Evolutionary conservation across 2,329 filamentous ascomycete species (phyloP).

Genomic region (Cryphonectria naterciae): DNA sequence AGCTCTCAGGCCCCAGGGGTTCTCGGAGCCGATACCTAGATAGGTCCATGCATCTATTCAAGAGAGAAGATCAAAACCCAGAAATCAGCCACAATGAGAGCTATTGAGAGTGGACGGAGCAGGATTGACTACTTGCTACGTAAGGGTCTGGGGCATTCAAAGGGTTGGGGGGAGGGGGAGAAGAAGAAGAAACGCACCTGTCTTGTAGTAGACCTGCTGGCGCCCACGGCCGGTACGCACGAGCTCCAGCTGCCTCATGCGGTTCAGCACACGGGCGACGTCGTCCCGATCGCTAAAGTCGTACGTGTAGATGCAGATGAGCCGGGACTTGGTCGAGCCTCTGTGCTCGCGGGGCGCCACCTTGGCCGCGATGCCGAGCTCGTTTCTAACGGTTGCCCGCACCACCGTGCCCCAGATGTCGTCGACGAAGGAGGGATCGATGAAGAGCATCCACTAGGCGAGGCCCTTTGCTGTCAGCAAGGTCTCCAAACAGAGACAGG

Average conservation of each 20-base stretch:
- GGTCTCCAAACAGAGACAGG: constrained; percentile 28
- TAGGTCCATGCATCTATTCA: constrained; percentile 68
- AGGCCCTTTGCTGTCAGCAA: neutral
- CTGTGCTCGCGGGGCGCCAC: constrained; percentile 62
- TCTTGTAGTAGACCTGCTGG: constrained; percentile 76
- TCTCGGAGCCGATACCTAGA: constrained; percentile 63
- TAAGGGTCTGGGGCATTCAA: neutral
- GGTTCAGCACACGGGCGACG: constrained; percentile 67
- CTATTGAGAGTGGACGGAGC: neutral
- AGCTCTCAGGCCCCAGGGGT: constrained; percentile 65
- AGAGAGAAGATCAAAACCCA: neutral
- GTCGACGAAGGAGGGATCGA: constrained; percentile 56
- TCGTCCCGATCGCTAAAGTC: constrained; percentile 74
- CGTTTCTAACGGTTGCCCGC: constrained; percentile 66
- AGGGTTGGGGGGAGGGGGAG: neutral
- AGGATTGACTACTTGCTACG: no score
- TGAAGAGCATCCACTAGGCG: constrained; percentile 75
- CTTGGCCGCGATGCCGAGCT: constrained; percentile 75
- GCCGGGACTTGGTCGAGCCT: constrained; percentile 49
- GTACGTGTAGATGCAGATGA: constrained; percentile 79
- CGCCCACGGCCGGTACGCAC: constrained; percentile 45
- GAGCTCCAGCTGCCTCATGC: constrained; percentile 65
- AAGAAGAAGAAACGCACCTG: constrained; percentile 51
- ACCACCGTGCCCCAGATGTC: constrained; percentile 69
- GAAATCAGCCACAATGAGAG: constrained; percentile 22